A percentile compares a stretch with the other conserved stretches of the same genome.
Evolutionary conservation across 208 protist genomes (phyloP).

Genomic region (Wallacemonas collosoma): DNA sequence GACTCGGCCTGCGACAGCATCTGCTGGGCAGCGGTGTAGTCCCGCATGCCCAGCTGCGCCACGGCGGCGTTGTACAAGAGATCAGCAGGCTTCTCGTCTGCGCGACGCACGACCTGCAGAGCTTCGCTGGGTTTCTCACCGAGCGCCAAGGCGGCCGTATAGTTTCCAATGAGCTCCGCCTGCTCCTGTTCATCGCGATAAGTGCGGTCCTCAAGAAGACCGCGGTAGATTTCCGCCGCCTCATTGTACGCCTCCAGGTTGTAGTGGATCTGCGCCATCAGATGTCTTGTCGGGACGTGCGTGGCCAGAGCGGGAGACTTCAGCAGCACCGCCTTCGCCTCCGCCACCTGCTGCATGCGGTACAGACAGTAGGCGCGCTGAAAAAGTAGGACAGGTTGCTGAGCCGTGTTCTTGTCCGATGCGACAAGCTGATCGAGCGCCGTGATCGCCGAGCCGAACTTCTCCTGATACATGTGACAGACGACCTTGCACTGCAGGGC

Average conservation of each 20-base stretch:
- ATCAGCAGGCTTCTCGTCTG: conserved; percentile 70
- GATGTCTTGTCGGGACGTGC: conserved; percentile 57
- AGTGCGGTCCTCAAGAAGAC: conserved; percentile 39
- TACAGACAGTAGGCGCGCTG: conserved; percentile 83
- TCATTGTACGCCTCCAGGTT: conserved; percentile 74
- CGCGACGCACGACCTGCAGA: conserved; percentile 45
- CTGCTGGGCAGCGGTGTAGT: conserved; percentile 50
- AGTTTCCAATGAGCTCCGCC: conserved; percentile 76
- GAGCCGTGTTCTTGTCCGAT: conserved; percentile 6
- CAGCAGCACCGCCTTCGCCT: conserved; percentile 49
- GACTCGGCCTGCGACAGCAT: conserved; percentile 71
- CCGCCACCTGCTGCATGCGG: conserved; percentile 53
- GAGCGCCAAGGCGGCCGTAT: conserved; percentile 57
- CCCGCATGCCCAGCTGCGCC: conserved; percentile 61
- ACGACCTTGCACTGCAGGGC: conserved; percentile 76
- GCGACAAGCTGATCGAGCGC: conserved; percentile 49
- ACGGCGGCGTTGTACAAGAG: conserved; percentile 81
- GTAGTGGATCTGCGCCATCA: conserved; percentile 85
- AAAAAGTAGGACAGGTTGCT: conserved; percentile 43
- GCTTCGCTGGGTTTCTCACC: conserved; percentile 35
- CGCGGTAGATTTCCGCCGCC: conserved; percentile 69
- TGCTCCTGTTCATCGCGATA: conserved; percentile 79
- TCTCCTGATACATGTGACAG: conserved; percentile 58
- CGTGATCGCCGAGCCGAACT: conserved; percentile 62
- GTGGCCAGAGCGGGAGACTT: conserved; percentile 20